Conservation (phyloP, 345 rosid species). For the Eucalyptus lansdowneana region DNA sequence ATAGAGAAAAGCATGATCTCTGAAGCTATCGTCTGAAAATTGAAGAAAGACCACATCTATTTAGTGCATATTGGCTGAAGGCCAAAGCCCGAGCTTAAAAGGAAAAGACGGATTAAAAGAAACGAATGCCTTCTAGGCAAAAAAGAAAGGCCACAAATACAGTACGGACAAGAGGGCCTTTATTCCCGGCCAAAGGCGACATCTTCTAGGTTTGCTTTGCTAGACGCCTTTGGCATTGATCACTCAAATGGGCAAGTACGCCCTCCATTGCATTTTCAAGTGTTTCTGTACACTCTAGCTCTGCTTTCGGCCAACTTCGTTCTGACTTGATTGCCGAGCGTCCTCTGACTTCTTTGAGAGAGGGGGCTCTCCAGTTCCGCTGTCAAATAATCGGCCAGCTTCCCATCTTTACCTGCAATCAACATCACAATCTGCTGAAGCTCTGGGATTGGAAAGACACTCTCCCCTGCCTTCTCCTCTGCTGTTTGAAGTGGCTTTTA, state of each 20-base stretch:
- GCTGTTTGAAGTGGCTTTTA: neutral
- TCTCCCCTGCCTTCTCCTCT: neutral
- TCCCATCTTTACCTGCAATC: neutral
- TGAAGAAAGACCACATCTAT: neutral
- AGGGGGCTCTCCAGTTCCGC: neutral
- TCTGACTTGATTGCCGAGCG: neutral
- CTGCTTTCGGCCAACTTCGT: neutral
- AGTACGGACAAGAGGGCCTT: too few relatives aligned
- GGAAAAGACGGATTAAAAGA: neutral
- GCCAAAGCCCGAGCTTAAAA: neutral
- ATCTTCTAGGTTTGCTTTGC: too few relatives aligned
- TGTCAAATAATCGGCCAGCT: too few relatives aligned
- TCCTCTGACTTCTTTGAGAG: neutral
- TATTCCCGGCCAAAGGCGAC: too few relatives aligned
- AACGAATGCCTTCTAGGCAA: too few relatives aligned
- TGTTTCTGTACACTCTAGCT: neutral
- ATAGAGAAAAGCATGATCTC: neutral
- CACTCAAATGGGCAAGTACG: fast-evolving
- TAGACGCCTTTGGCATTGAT: too few relatives aligned
- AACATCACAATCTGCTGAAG: neutral
- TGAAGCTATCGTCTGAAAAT: neutral
- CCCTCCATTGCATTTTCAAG: neutral
- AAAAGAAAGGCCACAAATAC: too few relatives aligned
- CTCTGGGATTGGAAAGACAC: neutral
- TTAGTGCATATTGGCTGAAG: neutral